Evolutionary conservation across 2,329 filamentous ascomycete genomes (phyloP).

Genomic region (Coniochaeta sp.): DNA sequence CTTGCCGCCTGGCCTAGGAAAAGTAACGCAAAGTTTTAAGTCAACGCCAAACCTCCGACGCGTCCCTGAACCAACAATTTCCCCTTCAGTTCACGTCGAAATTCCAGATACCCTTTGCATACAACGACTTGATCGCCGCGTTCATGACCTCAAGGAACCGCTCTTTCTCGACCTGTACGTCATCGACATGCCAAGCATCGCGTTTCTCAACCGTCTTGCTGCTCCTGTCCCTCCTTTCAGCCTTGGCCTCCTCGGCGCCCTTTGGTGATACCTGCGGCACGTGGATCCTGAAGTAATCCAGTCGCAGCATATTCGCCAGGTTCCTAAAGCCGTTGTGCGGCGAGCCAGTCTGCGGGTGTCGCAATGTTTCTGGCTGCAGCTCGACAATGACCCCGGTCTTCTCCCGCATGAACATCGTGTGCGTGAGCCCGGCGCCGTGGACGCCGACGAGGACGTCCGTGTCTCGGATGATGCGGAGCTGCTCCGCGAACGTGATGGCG

Average conservation of each 20-base stretch:
- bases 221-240: background rate
- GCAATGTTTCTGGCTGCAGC: slow-evolving; percentile 23
- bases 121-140: too few species aligned
- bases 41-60: too few species aligned
- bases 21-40: too few species aligned
- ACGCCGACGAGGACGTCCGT: slow-evolving; percentile 34
- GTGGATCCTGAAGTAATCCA: slow-evolving; percentile 28
- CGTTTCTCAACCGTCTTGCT: background rate
- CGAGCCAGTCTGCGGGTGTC: slow-evolving; percentile 11
- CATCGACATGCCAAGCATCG: background rate
- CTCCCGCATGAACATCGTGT: slow-evolving; percentile 29
- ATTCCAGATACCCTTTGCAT: too few species aligned
- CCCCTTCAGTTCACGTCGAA: too few species aligned
- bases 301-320: slow-evolving; percentile 26
- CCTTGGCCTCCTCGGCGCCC: too few species aligned
- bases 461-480: slow-evolving; percentile 23
- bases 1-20: too few species aligned
- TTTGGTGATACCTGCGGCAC: slow-evolving; percentile 9
- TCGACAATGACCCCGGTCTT: slow-evolving; percentile 28
- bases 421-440: slow-evolving; percentile 34
- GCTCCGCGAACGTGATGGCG: slow-evolving; percentile 25
- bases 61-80: too few species aligned
- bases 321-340: slow-evolving; percentile 31
- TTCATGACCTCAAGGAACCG: background rate
- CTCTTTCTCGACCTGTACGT: background rate